Percentiles rank a stretch among this genome's conserved stretches.
Conservation (phyloP, 768 basidiomycete genomes). For the Tricholoma terreum region DNA sequence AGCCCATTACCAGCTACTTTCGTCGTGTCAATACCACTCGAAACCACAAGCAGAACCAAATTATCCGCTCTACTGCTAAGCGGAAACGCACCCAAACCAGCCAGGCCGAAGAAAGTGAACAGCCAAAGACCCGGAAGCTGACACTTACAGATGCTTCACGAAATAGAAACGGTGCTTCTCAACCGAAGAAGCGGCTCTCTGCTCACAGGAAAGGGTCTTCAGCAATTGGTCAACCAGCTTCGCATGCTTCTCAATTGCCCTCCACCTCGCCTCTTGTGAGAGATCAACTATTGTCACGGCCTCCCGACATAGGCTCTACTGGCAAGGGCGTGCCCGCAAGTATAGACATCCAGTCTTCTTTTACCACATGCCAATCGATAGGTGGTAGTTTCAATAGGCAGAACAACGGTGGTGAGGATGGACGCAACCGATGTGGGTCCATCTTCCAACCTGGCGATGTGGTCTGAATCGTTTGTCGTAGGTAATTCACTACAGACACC, state of each 20-base stretch:
- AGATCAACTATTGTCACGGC: neutral
- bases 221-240: neutral
- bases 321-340: neutral
- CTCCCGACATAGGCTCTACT: neutral
- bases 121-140: slow-evolving; percentile 11
- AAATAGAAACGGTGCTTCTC: neutral
- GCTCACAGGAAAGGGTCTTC: neutral
- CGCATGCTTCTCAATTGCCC: neutral
- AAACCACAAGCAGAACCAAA: slow-evolving; percentile 2
- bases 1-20: slow-evolving; percentile 24
- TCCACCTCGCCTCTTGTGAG: slow-evolving; percentile 5
- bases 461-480: neutral
- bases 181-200: neutral
- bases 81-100: slow-evolving; percentile 14
- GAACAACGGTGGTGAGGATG: neutral
- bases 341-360: neutral
- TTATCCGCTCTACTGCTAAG: slow-evolving; percentile 6
- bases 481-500: neutral
- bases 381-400: neutral
- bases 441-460: neutral
- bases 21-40: slow-evolving; percentile 10
- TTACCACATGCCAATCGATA: neutral
- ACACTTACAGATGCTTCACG: slow-evolving; percentile 1
- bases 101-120: slow-evolving; percentile 7
- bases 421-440: neutral